Base-by-base conservation (phyloP, 371 early-diverging fungal species). In the Vairimorpha apis region DNA sequence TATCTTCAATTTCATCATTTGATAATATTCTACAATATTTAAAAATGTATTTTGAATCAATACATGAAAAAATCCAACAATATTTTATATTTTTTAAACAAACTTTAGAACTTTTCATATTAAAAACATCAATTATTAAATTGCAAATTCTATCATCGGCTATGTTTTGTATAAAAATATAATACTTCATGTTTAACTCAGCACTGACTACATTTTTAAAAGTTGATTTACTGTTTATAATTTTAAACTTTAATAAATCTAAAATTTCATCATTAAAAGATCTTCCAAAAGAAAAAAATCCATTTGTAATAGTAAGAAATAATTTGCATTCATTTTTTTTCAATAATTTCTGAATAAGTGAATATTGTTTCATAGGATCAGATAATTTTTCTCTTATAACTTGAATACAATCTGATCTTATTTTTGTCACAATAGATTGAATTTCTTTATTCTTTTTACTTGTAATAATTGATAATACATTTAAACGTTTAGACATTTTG, bases 81-180 rank as follows among this genome's bases (percentile, higher is more conserved):
- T 79, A 79, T 63, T 66, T 63, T 2, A 79, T 64, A 4, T 23
- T 59, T 7, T 73, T 51, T 18, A 79, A 10, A 60, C 66, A 49
- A n/a, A 75, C 53, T 25, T 68, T 59, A 33, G 16, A 32, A 21
- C 51, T 55, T 33, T 47, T 70, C 56, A 29, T 70, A 53, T 62
- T 76, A 21, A 70, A 65, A 27, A 76, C 4, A 66, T 78, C 74
- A n/a, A 74, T 32, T 38, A 78, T 38, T 5, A 78, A 35, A 58
- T 70, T 78, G 58, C 51, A 51, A 12, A 68, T 16, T 23, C 70
- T 7, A n/a, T 25, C 16, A 27, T 65, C 53, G 4, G 16, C 45
- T 13, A 70, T 63, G 10, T 73, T 70, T 12, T 56, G 16, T 7
- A 71, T 8, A 14, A 78, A 32, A 10, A 77, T 32, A 51, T 53